phyloP scores from a whole-genome alignment of 202 grass and related monocot genomes.

The Tripidium arundinaceum region DNA sequence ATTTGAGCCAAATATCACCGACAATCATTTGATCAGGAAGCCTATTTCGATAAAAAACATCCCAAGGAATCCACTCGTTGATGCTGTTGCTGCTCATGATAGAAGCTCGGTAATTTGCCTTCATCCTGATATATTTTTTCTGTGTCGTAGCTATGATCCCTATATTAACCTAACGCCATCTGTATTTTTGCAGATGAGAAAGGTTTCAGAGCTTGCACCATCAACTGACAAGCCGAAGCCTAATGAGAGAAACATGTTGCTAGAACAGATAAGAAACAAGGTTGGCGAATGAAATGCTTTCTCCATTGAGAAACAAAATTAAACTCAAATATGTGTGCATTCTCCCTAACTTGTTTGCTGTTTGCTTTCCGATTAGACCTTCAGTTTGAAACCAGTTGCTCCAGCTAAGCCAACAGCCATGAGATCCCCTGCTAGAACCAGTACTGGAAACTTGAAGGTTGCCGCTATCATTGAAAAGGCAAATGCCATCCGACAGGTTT shows the following conservation, averaged over 20 bases:
- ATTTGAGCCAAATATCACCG: slow-evolving; percentile 37
- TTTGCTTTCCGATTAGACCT: slow-evolving; percentile 53
- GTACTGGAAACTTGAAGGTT: slow-evolving; percentile 73
- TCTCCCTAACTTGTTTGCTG: slow-evolving; percentile 25
- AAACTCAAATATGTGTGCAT: not conserved
- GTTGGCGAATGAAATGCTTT: slow-evolving; percentile 32
- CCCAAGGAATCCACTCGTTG: slow-evolving; percentile 90
- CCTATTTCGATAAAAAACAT: slow-evolving; percentile 77
- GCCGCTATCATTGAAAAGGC: slow-evolving; percentile 93
- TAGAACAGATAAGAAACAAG: slow-evolving; percentile 97
- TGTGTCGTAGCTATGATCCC: slow-evolving; percentile 11
- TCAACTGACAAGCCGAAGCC: slow-evolving; percentile 44
- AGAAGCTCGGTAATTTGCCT: slow-evolving; percentile 72
- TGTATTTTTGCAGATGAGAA: slow-evolving; percentile 73
- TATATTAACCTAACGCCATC: slow-evolving; percentile 17
- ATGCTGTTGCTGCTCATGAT: slow-evolving; percentile 93
- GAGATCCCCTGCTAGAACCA: slow-evolving; percentile 48
- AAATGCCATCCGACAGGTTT: slow-evolving; percentile 93
- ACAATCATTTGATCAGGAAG: slow-evolving; percentile 48
- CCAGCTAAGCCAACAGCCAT: slow-evolving; percentile 35
- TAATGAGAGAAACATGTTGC: slow-evolving; percentile 66
- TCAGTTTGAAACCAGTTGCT: slow-evolving; percentile 73
- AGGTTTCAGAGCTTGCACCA: slow-evolving; percentile 59
- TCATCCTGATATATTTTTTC: not conserved
- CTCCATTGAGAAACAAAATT: not conserved